Evolutionary conservation across 1,139 yeast species (phyloP), one percentile per base, ranked within the genome.

Genomic region (Taphrina pruni): DNA sequence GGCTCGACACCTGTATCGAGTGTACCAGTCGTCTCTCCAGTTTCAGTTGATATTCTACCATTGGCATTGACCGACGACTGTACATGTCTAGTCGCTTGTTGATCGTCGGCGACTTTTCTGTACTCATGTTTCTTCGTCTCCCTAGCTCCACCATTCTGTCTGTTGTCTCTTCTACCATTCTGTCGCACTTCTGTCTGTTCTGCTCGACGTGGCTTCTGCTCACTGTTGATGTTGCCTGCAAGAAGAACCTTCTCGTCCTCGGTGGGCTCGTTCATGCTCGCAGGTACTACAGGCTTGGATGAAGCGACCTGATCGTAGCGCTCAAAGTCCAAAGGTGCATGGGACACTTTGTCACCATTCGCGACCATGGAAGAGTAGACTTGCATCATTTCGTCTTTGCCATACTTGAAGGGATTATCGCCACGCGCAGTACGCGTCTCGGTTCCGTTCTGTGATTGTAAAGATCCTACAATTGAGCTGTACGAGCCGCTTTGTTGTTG

Each of bases 351-450:
- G 26, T 54, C 54, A 6, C 56, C 57, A 9, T 55, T 50, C 26
- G 54, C 48, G n/a, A 57, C 67, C 46, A 64, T 46, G 11, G 52
- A 45, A 2, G 61, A 35, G 35, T 64, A 64, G 20, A 64, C 67
- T n/a, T 64, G 67, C 67, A 64, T 43, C 67, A 64, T 64, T 39
- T 64, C 67, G 14, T 64, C 67, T 36, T 64, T 64, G 45, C 67
- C 67, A 45, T 64, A 64, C n/a, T 38, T 36, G 36, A 64, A 64
- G 3, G 67, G 67, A 45, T 64, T 64, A n/a, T 64, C 61, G 48
- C 56, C 65, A 48, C 56, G 65, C 43, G 56, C 50, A 26, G 55
- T 50, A 32, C 52, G 61, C 21, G 55, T 41, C 43, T 64, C 61
- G 9, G 43, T 38, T 21, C 54, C 61, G 36, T 54, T 45, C 46